phyloP scores from a whole-genome alignment of 2,329 filamentous ascomycete species.

The Neophaeococcomyces mojaviensis region DNA sequence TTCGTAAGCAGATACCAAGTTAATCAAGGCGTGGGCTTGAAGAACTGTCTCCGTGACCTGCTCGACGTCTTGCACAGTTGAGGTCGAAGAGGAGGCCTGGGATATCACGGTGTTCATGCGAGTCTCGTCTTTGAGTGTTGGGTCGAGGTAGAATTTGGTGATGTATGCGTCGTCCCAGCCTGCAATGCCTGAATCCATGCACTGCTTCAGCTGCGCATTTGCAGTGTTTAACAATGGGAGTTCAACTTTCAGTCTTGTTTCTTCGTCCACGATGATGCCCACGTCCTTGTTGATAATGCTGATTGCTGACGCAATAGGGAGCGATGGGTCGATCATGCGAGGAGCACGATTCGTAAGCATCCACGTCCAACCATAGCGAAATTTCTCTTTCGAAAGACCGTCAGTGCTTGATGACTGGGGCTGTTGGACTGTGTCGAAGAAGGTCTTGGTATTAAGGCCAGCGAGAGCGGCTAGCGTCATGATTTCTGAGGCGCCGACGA shows the following conservation, averaged over 20 bases:
- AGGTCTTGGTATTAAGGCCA: slow-evolving; percentile 43
- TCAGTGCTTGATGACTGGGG: slow-evolving; percentile 8
- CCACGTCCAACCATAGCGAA: slow-evolving; percentile 48
- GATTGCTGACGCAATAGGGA: slow-evolving; percentile 51
- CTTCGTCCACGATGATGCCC: slow-evolving; percentile 22
- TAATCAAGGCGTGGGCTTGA: slow-evolving; percentile 17
- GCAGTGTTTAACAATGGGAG: slow-evolving; percentile 20
- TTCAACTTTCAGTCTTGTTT: slow-evolving; percentile 16
- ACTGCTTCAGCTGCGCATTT: slow-evolving; percentile 14
- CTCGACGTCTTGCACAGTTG: slow-evolving; percentile 9
- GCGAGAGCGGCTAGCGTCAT: slow-evolving; percentile 53
- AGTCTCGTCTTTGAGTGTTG: slow-evolving; percentile 8
- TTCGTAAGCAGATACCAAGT: slow-evolving; percentile 18
- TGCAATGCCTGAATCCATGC: slow-evolving; percentile 20
- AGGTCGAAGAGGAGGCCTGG: slow-evolving; percentile 9
- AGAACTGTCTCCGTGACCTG: slow-evolving; percentile 12
- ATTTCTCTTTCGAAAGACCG: slow-evolving; percentile 26
- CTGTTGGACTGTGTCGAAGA: slow-evolving; percentile 35
- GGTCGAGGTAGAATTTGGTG: slow-evolving; percentile 21
- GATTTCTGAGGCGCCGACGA: slow-evolving; percentile 53
- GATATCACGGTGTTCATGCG: slow-evolving; percentile 15
- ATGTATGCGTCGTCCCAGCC: slow-evolving; percentile 20
- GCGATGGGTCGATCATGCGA: slow-evolving; percentile 47
- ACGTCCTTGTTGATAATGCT: slow-evolving; percentile 56
- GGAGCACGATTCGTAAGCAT: slow-evolving; percentile 55